Percentiles rank a stretch among this genome's conserved stretches.
phyloP scores from a whole-genome alignment of 2,329 filamentous ascomycete species.

The Colletotrichum tanaceti region DNA sequence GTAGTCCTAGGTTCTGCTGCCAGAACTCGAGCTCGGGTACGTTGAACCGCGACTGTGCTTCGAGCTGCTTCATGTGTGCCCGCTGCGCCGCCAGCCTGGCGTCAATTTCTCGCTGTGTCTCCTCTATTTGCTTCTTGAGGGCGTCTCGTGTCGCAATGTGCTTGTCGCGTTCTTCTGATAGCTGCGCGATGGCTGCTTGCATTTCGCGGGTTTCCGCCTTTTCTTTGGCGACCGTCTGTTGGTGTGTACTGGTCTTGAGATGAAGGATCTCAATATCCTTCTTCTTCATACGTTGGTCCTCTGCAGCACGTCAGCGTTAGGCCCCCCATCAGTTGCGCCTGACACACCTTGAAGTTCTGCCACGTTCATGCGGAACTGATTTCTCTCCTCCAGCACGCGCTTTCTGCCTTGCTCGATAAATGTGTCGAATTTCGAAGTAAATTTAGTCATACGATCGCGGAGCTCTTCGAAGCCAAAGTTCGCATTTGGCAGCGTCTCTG shows the following conservation, averaged over 20 bases:
- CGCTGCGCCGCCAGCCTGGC: slow-evolving; percentile 77
- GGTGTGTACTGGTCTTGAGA: slow-evolving; percentile 76
- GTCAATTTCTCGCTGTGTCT: slow-evolving; percentile 77
- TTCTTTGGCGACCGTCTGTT: slow-evolving; percentile 81
- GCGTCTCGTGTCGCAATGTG: slow-evolving; percentile 68
- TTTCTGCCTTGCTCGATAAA: slow-evolving; percentile 95
- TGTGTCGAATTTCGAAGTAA: slow-evolving; percentile 88
- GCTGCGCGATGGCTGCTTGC: slow-evolving; percentile 69
- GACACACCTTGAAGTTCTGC: slow-evolving; percentile 86
- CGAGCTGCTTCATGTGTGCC: slow-evolving; percentile 78
- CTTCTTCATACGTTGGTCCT: slow-evolving; percentile 91
- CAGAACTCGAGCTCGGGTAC: slow-evolving; percentile 95
- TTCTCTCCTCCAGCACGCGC: slow-evolving; percentile 90
- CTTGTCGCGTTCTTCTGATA: slow-evolving; percentile 70
- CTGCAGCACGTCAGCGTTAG: slow-evolving; percentile 57
- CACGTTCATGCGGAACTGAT: slow-evolving; percentile 90
- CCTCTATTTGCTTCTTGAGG: slow-evolving; percentile 71
- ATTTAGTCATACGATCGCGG: slow-evolving; percentile 93
- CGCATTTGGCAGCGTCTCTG: slow-evolving; percentile 84
- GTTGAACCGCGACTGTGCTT: slow-evolving; percentile 88
- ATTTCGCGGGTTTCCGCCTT: slow-evolving; percentile 81
- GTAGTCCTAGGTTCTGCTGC: slow-evolving; percentile 88
- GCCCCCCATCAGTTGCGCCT: neutral
- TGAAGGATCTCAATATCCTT: slow-evolving; percentile 87
- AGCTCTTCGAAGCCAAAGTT: slow-evolving; percentile 97